Evolutionary conservation across 2,329 filamentous ascomycete species (phyloP).

Genomic region (Monosporascus ibericus): DNA sequence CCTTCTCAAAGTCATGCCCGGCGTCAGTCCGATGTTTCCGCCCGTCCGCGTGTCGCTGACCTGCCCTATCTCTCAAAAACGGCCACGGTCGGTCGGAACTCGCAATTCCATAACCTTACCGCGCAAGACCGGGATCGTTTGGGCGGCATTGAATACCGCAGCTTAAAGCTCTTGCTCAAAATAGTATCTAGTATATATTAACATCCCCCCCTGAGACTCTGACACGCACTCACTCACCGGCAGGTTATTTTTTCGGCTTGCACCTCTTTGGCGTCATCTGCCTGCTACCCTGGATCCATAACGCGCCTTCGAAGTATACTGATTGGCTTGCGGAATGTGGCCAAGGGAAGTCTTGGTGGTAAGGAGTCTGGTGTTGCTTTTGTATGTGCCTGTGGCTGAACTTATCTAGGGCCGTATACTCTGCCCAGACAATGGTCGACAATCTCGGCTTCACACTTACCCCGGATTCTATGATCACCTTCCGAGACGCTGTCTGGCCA

Average conservation of each 20-base stretch:
- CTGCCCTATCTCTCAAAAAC: slow-evolving; percentile 7
- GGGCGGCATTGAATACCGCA: slow-evolving; percentile 47
- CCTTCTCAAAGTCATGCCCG: too few species aligned
- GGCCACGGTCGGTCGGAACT: slow-evolving; percentile 34
- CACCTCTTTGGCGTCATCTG: too few species aligned
- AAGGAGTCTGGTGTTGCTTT: too few species aligned
- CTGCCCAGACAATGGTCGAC: slow-evolving; percentile 30
- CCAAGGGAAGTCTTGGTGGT: too few species aligned
- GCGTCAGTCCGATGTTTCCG: too few species aligned
- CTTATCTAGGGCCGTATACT: too few species aligned
- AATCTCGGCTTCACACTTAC: slow-evolving; percentile 52
- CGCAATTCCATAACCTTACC: slow-evolving; percentile 41
- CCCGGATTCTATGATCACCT: slow-evolving; percentile 40
- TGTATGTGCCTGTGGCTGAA: too few species aligned
- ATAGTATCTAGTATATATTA: slow-evolving; percentile 51
- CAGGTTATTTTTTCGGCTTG: too few species aligned
- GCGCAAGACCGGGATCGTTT: slow-evolving; percentile 41
- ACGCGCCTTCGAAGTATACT: too few species aligned
- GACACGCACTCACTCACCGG: too few species aligned
- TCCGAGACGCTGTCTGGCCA: slow-evolving; percentile 33
- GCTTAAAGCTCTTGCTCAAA: slow-evolving; percentile 38
- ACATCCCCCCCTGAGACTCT: slow-evolving; percentile 35
- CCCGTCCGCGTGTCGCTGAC: slow-evolving; percentile 1
- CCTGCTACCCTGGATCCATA: too few species aligned
- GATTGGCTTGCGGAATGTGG: too few species aligned